Conservation (phyloP, 768 basidiomycete species). For the Agrocybe chaxingu region DNA sequence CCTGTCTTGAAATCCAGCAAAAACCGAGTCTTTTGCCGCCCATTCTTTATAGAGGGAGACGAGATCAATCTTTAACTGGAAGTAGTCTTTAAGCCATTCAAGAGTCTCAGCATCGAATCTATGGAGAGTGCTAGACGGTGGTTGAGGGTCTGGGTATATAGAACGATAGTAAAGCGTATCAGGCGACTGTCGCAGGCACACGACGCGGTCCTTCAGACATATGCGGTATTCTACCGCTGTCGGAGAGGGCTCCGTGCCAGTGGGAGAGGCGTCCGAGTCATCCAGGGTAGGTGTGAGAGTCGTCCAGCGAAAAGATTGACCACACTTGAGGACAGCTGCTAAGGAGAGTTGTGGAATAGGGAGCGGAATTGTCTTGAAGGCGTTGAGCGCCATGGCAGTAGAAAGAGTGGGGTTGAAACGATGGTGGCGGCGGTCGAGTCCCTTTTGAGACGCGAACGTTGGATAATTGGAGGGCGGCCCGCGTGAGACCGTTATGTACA, state of each 20-base stretch:
- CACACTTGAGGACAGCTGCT: slow-evolving; percentile 73
- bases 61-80: slow-evolving; percentile 81
- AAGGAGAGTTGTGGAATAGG: slow-evolving; percentile 72
- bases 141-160: slow-evolving; percentile 50
- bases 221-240: slow-evolving; percentile 70
- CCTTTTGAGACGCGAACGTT: not conserved
- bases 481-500: no score
- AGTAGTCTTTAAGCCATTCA: slow-evolving; percentile 80
- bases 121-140: slow-evolving; percentile 28
- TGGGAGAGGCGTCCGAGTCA: not conserved
- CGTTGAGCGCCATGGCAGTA: slow-evolving; percentile 24
- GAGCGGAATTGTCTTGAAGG: slow-evolving; percentile 47
- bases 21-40: slow-evolving; percentile 71
- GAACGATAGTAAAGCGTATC: slow-evolving; percentile 70
- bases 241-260: slow-evolving; percentile 11
- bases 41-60: slow-evolving; percentile 71
- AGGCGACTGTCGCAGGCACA: slow-evolving; percentile 76
- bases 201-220: slow-evolving; percentile 77
- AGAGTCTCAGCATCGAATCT: slow-evolving; percentile 62
- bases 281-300: slow-evolving; percentile 32
- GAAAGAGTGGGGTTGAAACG: slow-evolving; percentile 7
- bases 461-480: no score
- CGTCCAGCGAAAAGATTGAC: slow-evolving; percentile 86
- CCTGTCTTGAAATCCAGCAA: slow-evolving; percentile 56
- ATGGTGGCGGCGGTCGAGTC: slow-evolving; percentile 1